Conservation (phyloP, 352 stramenopile genomes). For the Pythium scleroteichum region DNA sequence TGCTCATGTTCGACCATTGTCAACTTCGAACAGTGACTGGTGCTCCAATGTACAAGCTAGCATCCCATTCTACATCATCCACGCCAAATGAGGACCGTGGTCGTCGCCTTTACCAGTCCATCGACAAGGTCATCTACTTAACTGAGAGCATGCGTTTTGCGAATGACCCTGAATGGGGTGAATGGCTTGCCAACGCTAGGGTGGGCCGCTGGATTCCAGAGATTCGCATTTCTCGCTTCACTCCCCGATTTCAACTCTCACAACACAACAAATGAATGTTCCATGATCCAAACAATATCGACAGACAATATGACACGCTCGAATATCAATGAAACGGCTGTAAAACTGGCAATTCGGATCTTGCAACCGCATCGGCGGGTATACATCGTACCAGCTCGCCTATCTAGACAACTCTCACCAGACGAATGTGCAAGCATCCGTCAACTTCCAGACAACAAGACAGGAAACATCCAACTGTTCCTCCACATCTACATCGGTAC, state of each 20-base stretch:
- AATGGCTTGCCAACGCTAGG: conserved; percentile 16
- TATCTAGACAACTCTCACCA: not conserved
- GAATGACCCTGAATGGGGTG: conserved; percentile 21
- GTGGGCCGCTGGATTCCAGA: conserved; percentile 9
- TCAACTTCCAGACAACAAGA: conserved; percentile 16
- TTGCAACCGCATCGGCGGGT: not conserved
- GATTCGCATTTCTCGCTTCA: conserved; percentile 2
- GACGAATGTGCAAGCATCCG: not conserved
- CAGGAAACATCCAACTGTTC: conserved; percentile 2
- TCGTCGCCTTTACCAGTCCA: conserved; percentile 8
- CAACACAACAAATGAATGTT: too few species aligned
- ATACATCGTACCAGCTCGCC: not conserved
- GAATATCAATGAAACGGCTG: not conserved
- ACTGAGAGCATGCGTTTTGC: conserved; percentile 28
- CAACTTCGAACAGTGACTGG: conserved; percentile 4
- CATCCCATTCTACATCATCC: not conserved
- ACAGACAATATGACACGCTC: conserved; percentile 5
- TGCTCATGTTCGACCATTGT: conserved; percentile 19
- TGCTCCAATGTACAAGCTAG: conserved; percentile 7
- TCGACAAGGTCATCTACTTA: conserved; percentile 29
- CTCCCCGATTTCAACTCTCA: not conserved
- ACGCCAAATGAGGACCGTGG: not conserved
- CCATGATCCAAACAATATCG: conserved; percentile 4
- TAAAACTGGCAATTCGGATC: conserved; percentile 10
- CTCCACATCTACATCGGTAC: conserved; percentile 17